phyloP scores from a whole-genome alignment of 2,329 filamentous ascomycete genomes.

The Cladorrhinum sp. region DNA sequence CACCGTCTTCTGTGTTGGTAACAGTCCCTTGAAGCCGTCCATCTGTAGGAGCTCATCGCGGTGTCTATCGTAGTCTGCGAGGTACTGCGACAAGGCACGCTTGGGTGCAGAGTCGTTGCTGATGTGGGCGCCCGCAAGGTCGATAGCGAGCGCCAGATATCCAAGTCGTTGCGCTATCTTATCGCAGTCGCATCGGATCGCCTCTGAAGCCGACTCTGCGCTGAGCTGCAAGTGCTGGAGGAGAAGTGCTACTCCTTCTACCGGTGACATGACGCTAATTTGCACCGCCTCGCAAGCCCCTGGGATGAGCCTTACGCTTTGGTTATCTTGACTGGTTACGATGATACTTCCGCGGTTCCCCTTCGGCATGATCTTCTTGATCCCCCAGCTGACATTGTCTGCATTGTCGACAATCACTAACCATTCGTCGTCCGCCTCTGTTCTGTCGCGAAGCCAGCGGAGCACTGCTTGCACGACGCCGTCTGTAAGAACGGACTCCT shows the following conservation, averaged over 20 bases:
- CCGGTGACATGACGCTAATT: too few species aligned
- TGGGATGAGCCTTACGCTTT: too few species aligned
- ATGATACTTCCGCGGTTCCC: slow-evolving; percentile 13
- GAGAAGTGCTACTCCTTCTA: too few species aligned
- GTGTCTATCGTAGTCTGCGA: slow-evolving; percentile 9
- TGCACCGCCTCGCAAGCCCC: too few species aligned
- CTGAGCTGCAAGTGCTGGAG: too few species aligned
- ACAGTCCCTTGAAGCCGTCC: slow-evolving; percentile 4
- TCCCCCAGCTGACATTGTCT: slow-evolving; percentile 14
- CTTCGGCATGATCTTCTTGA: slow-evolving; percentile 14
- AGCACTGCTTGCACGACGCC: slow-evolving; percentile 6
- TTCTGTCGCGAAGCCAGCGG: slow-evolving; percentile 16
- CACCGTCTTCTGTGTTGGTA: slow-evolving; percentile 14
- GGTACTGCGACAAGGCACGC: background rate
- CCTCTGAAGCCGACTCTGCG: too few species aligned
- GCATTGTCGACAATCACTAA: slow-evolving; percentile 18
- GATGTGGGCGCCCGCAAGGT: too few species aligned
- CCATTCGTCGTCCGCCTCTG: slow-evolving; percentile 17
- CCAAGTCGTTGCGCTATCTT: too few species aligned
- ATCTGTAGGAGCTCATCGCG: slow-evolving; percentile 13
- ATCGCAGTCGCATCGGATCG: too few species aligned
- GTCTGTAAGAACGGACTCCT: slow-evolving; percentile 11
- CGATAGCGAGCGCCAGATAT: too few species aligned
- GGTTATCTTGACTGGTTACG: slow-evolving; percentile 13
- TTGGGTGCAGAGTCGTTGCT: too few species aligned